A percentile compares a stretch with the other conserved stretches of the same genome.
These are phyloP conservation scores for Quercus dentata DNA, from an alignment of 306 rosid genomes.

Conservation along the genomic window DNA sequence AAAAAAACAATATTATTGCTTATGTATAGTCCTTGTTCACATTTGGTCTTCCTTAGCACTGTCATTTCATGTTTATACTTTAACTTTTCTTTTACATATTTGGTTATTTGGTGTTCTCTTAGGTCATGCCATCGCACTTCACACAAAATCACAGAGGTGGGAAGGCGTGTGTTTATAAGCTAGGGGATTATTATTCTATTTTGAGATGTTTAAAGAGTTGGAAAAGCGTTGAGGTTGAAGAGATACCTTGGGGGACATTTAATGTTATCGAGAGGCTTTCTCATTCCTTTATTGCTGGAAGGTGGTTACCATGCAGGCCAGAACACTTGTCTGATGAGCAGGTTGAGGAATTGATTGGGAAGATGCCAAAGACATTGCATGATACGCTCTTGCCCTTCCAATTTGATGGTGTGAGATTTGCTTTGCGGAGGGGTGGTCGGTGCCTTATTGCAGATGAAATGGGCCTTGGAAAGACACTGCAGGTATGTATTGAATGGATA, in stretches of 20 bases:
- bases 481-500: conserved; percentile 41
- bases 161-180: conserved; percentile 62
- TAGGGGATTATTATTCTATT: conserved; percentile 48
- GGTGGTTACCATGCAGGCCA: conserved; percentile 72
- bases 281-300: conserved; percentile 35
- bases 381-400: conserved; percentile 77
- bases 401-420: conserved; percentile 71
- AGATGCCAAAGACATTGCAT: conserved; percentile 55
- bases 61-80: no score
- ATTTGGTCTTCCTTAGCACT: no score
- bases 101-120: neutral
- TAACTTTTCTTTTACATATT: neutral
- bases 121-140: conserved; percentile 74
- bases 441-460: conserved; percentile 95
- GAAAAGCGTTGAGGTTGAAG: conserved; percentile 54
- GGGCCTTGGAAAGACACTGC: conserved; percentile 97
- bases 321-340: conserved; percentile 67
- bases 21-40: no score
- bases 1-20: no score
- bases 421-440: conserved; percentile 82
- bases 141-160: conserved; percentile 69
- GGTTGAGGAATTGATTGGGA: conserved; percentile 59
- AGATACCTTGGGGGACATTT: conserved; percentile 79
- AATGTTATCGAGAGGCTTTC: conserved; percentile 72
- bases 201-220: conserved; percentile 55